Evolutionary conservation across 371 early-diverging fungal species (phyloP), one percentile per base, ranked within the genome.

Genomic region (Actinomortierella wolfii): DNA sequence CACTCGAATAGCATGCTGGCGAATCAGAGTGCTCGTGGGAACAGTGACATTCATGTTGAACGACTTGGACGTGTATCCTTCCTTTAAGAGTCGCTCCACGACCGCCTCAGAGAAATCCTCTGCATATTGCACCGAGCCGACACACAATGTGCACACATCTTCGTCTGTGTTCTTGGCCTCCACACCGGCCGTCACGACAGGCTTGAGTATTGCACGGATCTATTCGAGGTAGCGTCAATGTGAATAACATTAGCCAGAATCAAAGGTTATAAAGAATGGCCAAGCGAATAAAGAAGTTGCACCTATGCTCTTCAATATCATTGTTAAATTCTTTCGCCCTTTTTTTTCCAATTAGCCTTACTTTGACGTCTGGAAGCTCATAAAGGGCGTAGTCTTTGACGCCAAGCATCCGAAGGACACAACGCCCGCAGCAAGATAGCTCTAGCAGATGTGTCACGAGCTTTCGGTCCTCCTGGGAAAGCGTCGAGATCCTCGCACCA

Each of bases 1-100:
- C 20, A 85, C 47, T 5, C 55, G 50, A 13, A 82, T 44, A 0
- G 86, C 60, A 57, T 83, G 84, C 59, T 84, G 82, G 20, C 84
- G 81, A 28, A 76, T 44, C 46, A 87, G 28, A n/a, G 80, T 59
- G 55, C 85, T 77, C 14, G 78, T 65, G 11, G 88, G 88, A 2
- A 86, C 57, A 0, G 86, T 82, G 26, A 81, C 78, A 8, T 64
- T 80, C 60, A 87, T 64, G 51, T 67, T 78, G 57, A 83, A 78
- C n/a, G 71, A 57, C 21, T 64, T 58, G 8, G 75, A 65, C 40
- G 71, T 65, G 40, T 82, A 84, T 9, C 64, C 56, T 43, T 83
- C 80, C 40, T 68, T 49, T 26, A 49, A 29, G 1, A 83, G 51
- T 21, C 69, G 59, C 18, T 54, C 63, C 45, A 57, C 61, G 7